Percentiles rank a stretch among this genome's conserved stretches.
Evolutionary conservation across 2,329 filamentous ascomycete species (phyloP).

Genomic region (Magnaporthiopsis rhizophila): DNA sequence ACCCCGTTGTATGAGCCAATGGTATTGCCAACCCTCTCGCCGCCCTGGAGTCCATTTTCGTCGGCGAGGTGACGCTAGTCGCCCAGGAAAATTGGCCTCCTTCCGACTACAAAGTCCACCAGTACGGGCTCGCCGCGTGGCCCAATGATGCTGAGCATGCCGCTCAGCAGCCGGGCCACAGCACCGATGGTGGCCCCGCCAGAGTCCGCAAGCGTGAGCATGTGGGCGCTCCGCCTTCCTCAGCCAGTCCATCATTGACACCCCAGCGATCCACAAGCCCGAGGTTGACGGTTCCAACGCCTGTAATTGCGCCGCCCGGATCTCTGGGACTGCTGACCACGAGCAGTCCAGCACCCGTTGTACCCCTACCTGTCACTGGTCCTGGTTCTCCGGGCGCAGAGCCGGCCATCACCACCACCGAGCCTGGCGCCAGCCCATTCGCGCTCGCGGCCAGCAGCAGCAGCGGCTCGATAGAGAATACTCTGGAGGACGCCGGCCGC

Average conservation of each 20-base stretch:
- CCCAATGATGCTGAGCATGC: background rate
- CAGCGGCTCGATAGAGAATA: background rate
- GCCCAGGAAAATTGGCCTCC: constrained; percentile 1
- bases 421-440: background rate
- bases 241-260: background rate
- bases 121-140: background rate
- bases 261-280: background rate
- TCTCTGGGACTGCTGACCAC: background rate
- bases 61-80: background rate
- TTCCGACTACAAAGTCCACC: background rate
- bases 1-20: background rate
- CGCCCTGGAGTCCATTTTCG: background rate
- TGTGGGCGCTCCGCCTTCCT: background rate
- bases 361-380: background rate
- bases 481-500: background rate
- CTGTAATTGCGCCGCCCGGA: too few species aligned
- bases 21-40: background rate
- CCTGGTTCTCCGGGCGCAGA: background rate
- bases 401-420: background rate
- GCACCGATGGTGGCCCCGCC: background rate
- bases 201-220: background rate
- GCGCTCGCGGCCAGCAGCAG: background rate
- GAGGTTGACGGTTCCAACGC: background rate
- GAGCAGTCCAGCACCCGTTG: too few species aligned
- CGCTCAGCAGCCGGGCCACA: background rate